These are phyloP conservation scores for Nigrospora osmanthi DNA, from an alignment of 2,329 filamentous ascomycete species.

Conservation along the genomic window DNA sequence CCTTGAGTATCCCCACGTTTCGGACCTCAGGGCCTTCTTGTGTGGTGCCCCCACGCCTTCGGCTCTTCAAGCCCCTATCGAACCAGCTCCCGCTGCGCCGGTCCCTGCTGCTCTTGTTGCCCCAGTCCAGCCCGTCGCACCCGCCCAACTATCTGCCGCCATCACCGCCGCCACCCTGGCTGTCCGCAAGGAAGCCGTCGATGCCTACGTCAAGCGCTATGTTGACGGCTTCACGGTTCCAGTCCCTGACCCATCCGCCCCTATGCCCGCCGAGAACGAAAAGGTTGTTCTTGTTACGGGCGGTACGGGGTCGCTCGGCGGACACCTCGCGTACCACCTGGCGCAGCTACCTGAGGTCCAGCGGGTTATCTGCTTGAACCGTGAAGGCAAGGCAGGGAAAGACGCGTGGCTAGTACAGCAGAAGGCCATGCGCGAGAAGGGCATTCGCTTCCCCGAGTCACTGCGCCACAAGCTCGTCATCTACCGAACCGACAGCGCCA, in stretches of 20 bases:
- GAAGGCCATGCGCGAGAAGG: not conserved
- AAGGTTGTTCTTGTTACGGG: constrained; percentile 2
- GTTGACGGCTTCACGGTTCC: constrained; percentile 1
- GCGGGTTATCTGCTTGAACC: constrained; percentile 2
- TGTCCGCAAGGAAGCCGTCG: constrained; percentile 5
- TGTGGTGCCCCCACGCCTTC: not conserved
- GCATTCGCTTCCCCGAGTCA: not conserved
- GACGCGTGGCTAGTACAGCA: not conserved
- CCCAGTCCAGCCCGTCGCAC: not conserved
- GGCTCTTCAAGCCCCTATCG: not conserved
- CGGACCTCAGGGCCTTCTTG: not conserved
- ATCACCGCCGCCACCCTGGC: not conserved
- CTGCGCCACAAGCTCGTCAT: constrained; percentile 1
- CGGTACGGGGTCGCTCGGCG: constrained; percentile 1
- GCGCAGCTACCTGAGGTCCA: not conserved
- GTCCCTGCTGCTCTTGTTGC: no score
- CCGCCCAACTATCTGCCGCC: no score
- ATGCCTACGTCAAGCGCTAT: constrained; percentile 5
- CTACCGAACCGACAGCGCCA: constrained; percentile 34
- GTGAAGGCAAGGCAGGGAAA: not conserved
- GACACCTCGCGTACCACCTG: not conserved
- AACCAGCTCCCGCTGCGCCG: not conserved
- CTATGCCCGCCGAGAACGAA: not conserved
- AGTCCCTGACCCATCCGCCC: not conserved
- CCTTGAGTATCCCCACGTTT: constrained; percentile 1